Evolutionary conservation across 441 rosid genomes (phyloP).

Genomic region (Adansonia grandidieri): DNA sequence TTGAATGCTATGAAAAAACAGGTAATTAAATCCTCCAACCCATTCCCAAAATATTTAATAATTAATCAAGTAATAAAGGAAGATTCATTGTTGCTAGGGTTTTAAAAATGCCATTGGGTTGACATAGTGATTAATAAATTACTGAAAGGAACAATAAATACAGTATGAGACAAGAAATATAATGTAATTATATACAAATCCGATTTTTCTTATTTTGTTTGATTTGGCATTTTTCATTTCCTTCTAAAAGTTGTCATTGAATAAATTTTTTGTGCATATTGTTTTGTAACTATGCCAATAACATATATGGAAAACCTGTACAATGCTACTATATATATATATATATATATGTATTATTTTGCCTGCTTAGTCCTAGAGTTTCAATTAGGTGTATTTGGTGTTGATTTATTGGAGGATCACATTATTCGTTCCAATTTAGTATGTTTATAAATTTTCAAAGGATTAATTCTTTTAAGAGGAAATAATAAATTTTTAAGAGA

Average conservation of each 20-base stretch:
- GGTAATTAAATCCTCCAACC: background rate
- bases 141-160: constrained; percentile 16
- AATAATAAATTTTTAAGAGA: too few relatives aligned
- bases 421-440: too few relatives aligned
- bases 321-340: background rate
- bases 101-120: constrained; percentile 29
- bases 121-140: constrained; percentile 30
- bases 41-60: background rate
- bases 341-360: background rate
- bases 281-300: constrained; percentile 2
- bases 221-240: background rate
- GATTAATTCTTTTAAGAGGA: too few relatives aligned
- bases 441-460: too few relatives aligned
- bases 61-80: constrained; percentile 16
- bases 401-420: too few relatives aligned
- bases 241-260: background rate
- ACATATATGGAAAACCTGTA: background rate
- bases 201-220: background rate
- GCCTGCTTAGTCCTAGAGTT: background rate
- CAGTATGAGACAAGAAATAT: constrained; percentile 4
- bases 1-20: background rate
- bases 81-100: constrained; percentile 28
- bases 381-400: too few relatives aligned
- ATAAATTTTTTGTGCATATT: background rate
- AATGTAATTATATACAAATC: background rate